Evolutionary conservation across 2,329 filamentous ascomycete species (phyloP).

Genomic region (Eutypa lata): DNA sequence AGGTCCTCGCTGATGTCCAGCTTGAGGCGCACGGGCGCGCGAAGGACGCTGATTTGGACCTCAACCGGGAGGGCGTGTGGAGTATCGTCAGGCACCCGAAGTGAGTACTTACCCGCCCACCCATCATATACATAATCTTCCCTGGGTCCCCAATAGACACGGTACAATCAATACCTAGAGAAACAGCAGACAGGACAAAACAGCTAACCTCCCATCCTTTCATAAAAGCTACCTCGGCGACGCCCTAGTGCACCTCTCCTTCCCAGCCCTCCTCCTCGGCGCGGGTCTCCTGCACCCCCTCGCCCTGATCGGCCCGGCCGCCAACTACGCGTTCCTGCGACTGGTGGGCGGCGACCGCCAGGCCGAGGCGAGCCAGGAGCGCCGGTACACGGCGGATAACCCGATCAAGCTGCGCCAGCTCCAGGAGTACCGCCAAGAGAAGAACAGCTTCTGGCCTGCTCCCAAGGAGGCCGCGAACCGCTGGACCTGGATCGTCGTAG

Average conservation of each 20-base stretch:
- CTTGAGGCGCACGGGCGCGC: conserved; percentile 47
- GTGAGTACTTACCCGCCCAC: conserved; percentile 35
- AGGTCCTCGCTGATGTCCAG: conserved; percentile 55
- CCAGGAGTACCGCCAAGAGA: conserved; percentile 47
- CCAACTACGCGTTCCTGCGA: conserved; percentile 58
- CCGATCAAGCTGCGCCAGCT: conserved; percentile 51
- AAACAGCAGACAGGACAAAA: no score
- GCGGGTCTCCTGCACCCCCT: conserved; percentile 53
- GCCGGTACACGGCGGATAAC: conserved; percentile 48
- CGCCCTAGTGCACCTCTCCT: conserved; percentile 55
- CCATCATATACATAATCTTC: background rate
- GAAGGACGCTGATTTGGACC: conserved; percentile 32
- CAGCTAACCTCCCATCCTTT: background rate
- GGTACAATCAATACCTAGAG: no score
- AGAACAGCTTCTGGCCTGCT: conserved; percentile 60
- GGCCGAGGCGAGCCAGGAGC: conserved; percentile 49
- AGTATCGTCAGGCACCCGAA: conserved; percentile 61
- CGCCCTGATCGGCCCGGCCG: conserved; percentile 51
- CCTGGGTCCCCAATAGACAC: background rate
- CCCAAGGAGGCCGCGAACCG: conserved; percentile 47
- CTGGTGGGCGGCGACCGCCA: conserved; percentile 54
- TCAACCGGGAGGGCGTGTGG: conserved; percentile 58
- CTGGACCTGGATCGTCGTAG: conserved; percentile 53
- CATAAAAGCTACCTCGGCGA: conserved; percentile 56
- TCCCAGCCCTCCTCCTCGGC: conserved; percentile 54